These are phyloP conservation scores for Helminthosporium solani DNA, from an alignment of 2,329 filamentous ascomycete genomes.

Conservation along the genomic window DNA sequence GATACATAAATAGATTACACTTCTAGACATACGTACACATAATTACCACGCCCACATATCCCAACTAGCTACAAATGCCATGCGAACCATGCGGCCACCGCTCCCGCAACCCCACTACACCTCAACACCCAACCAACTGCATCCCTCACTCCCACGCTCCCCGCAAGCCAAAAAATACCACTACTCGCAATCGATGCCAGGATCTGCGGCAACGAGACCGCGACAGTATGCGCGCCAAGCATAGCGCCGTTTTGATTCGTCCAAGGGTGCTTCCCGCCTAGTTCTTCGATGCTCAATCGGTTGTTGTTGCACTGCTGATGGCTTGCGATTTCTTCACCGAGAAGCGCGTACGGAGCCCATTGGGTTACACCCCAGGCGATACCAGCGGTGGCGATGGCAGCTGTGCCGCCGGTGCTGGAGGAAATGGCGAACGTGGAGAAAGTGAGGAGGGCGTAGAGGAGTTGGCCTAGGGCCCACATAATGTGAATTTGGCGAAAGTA, in stretches of 20 bases:
- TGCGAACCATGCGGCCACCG: conserved; percentile 3
- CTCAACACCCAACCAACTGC: conserved; percentile 4
- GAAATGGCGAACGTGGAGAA: conserved; percentile 4
- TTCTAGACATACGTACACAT: background rate
- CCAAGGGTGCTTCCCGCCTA: background rate
- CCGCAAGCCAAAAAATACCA: conserved; percentile 5
- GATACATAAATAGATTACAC: too few species aligned
- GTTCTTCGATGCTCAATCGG: background rate
- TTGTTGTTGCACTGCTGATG: conserved; percentile 3
- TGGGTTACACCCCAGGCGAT: conserved; percentile 34
- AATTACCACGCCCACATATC: background rate
- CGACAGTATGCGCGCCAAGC: conserved; percentile 17
- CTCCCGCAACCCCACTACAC: conserved; percentile 2
- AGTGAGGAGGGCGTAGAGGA: conserved; percentile 1
- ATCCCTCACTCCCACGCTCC: background rate
- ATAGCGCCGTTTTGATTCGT: conserved; percentile 13
- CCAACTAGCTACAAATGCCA: background rate
- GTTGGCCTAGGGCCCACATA: conserved; percentile 1
- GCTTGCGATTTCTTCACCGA: conserved; percentile 24
- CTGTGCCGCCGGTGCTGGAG: background rate
- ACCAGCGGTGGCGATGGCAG: conserved; percentile 10
- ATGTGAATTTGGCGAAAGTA: background rate
- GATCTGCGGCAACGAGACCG: conserved; percentile 18
- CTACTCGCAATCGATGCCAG: conserved; percentile 10
- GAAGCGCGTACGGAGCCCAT: conserved; percentile 33